Conservation (phyloP, 1,139 yeast genomes). For the Martiniozyma asiatica region DNA sequence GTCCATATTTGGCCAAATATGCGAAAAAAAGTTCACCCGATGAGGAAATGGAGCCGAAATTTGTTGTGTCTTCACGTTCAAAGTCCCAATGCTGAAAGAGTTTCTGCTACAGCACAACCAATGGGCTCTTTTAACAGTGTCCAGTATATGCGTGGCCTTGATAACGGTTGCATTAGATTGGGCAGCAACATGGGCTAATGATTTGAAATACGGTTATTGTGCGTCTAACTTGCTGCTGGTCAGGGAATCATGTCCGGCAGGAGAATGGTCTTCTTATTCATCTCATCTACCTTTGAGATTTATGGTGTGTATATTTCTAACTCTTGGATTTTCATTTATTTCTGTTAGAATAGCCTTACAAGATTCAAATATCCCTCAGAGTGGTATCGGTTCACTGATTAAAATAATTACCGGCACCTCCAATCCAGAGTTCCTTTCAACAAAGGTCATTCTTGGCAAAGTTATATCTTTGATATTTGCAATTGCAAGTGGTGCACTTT, state of each 20-base stretch:
- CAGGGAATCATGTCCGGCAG: slow-evolving; percentile 19
- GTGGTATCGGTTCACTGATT: slow-evolving; percentile 65
- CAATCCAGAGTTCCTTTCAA: slow-evolving; percentile 35
- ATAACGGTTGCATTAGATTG: slow-evolving; percentile 51
- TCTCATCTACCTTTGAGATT: slow-evolving; percentile 7
- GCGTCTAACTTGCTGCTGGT: slow-evolving; percentile 24
- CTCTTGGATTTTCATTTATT: slow-evolving; percentile 22
- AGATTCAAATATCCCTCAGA: slow-evolving; percentile 39
- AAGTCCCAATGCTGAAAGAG: no score
- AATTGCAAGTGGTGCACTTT: slow-evolving; percentile 64
- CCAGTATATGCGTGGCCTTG: slow-evolving; percentile 48
- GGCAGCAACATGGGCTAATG: slow-evolving; percentile 50
- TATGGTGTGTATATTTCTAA: slow-evolving; percentile 24
- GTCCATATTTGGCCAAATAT: no score
- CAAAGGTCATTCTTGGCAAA: slow-evolving; percentile 36
- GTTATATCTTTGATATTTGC: slow-evolving; percentile 46
- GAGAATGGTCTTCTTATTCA: slow-evolving; percentile 23
- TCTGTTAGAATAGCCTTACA: slow-evolving; percentile 25
- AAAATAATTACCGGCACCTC: slow-evolving; percentile 51
- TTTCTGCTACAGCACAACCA: slow-evolving; percentile 22
- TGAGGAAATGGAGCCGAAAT: no score
- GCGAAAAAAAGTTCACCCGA: no score
- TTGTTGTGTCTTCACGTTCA: no score
- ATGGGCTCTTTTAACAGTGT: slow-evolving; percentile 49
- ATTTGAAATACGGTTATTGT: slow-evolving; percentile 43